A percentile compares a stretch with the other conserved stretches of the same genome.
Evolutionary conservation across 2,329 filamentous ascomycete species (phyloP).

Genomic region (Xylaria sp.): DNA sequence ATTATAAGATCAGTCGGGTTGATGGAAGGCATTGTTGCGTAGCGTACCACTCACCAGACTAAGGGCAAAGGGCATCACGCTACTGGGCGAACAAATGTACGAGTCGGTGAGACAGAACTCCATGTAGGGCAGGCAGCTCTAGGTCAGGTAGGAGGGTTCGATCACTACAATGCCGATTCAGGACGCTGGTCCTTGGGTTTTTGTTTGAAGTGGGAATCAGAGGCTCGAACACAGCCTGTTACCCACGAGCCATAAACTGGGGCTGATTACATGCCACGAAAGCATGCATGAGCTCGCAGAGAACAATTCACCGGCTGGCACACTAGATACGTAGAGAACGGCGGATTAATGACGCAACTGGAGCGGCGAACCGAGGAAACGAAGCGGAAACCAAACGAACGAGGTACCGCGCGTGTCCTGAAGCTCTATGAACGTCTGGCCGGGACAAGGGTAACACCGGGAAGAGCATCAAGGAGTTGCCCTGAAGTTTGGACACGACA

Average conservation of each 20-base stretch:
- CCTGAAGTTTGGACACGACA: slow-evolving; percentile 42
- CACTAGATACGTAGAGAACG: slow-evolving; percentile 46
- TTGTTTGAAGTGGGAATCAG: slow-evolving; percentile 36
- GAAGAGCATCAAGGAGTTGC: slow-evolving; percentile 41
- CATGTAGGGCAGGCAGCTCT: slow-evolving; percentile 30
- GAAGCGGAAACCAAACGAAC: slow-evolving; percentile 45
- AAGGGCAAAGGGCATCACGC: slow-evolving; percentile 40
- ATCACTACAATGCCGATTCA: slow-evolving; percentile 26
- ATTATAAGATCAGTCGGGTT: slow-evolving; percentile 48
- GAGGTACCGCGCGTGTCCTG: slow-evolving; percentile 38
- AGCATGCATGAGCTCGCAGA: slow-evolving; percentile 58
- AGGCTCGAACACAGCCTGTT: slow-evolving; percentile 47
- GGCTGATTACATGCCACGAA: slow-evolving; percentile 57
- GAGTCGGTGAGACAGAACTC: slow-evolving; percentile 45
- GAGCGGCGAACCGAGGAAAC: slow-evolving; percentile 46
- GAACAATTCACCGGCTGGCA: slow-evolving; percentile 51
- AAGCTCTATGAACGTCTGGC: slow-evolving; percentile 43
- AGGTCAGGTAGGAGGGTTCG: slow-evolving; percentile 33
- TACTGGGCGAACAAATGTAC: slow-evolving; percentile 42
- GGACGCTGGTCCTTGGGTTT: slow-evolving; percentile 19
- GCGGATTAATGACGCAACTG: slow-evolving; percentile 50
- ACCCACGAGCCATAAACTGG: slow-evolving; percentile 53
- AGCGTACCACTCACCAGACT: slow-evolving; percentile 48
- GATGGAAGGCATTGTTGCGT: slow-evolving; percentile 44
- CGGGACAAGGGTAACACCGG: slow-evolving; percentile 43